Conservation (phyloP, 2,329 filamentous ascomycete species). For the Phyllosticta paracitricarpa region DNA sequence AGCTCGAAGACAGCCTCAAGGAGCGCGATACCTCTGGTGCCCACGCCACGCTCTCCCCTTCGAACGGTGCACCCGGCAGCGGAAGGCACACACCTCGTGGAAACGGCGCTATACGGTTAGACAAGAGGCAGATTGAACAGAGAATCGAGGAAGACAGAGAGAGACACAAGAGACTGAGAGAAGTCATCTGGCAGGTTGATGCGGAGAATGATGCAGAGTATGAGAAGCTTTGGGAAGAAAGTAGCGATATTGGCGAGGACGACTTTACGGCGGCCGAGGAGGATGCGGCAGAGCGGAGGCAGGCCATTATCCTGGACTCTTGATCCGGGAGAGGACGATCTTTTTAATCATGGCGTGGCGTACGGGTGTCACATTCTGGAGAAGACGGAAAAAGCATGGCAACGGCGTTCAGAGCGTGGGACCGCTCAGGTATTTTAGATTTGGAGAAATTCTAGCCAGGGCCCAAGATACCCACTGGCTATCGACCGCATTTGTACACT, state of each 20-base stretch:
- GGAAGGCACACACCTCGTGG: slow-evolving; percentile 6
- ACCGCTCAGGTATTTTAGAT: slow-evolving; percentile 11
- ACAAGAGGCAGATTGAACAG: slow-evolving; percentile 88
- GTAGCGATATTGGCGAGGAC: slow-evolving; percentile 77
- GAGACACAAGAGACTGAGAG: slow-evolving; percentile 79
- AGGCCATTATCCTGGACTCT: slow-evolving; percentile 33
- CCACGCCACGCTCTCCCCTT: slow-evolving; percentile 17
- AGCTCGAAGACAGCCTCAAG: slow-evolving; percentile 76
- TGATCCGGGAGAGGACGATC: slow-evolving; percentile 1
- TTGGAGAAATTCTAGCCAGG: slow-evolving; percentile 21
- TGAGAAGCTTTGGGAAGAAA: slow-evolving; percentile 75
- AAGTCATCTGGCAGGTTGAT: slow-evolving; percentile 86
- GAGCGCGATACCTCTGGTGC: slow-evolving; percentile 53
- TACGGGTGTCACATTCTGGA: background rate
- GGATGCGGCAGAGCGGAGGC: slow-evolving; percentile 50
- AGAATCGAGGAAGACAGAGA: slow-evolving; percentile 95
- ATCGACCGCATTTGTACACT: slow-evolving; percentile 27
- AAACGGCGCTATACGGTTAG: slow-evolving; percentile 44
- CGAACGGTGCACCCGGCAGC: slow-evolving; percentile 11
- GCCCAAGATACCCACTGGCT: slow-evolving; percentile 9
- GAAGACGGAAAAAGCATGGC: background rate
- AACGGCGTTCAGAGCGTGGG: slow-evolving; percentile 8
- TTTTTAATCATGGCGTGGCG: background rate
- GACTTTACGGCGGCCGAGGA: slow-evolving; percentile 70
- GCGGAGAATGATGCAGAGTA: slow-evolving; percentile 60